phyloP scores from a whole-genome alignment of 2,329 filamentous ascomycete species.

The Botrytis deweyae region DNA sequence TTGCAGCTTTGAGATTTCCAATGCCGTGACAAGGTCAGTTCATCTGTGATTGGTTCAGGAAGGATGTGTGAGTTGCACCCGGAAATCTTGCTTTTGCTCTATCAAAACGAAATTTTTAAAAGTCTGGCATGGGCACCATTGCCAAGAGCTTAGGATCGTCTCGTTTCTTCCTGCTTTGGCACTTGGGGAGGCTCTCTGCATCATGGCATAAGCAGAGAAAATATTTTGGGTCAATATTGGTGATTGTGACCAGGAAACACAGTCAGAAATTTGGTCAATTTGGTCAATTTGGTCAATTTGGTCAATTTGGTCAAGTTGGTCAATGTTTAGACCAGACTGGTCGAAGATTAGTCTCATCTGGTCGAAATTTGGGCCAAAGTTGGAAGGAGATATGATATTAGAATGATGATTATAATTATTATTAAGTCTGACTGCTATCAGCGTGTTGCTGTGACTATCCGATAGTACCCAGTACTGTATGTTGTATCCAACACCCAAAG shows the following conservation, averaged over 20 bases:
- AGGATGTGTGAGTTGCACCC: not conserved
- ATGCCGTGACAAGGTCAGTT: constrained; percentile 2
- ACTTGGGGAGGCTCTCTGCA: not conserved
- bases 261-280: not conserved
- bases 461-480: not conserved
- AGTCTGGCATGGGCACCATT: not conserved
- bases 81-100: not conserved
- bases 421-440: constrained; percentile 20
- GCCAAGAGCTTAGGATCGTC: not conserved
- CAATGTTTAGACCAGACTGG: not conserved
- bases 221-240: not conserved
- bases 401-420: constrained; percentile 18
- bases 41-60: not conserved
- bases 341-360: not conserved
- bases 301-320: not conserved
- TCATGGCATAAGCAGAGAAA: constrained; percentile 9
- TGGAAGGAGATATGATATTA: not conserved
- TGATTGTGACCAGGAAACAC: not conserved
- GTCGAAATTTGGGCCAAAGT: not conserved
- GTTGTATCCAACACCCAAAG: not conserved
- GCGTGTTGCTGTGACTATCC: constrained; percentile 3
- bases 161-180: not conserved
- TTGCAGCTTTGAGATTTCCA: not conserved
- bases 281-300: not conserved
- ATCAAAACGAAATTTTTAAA: not conserved